A percentile compares a stretch with the other conserved stretches of the same genome.
Evolutionary conservation across 805 yeast genomes (phyloP).

Genomic region (Kazachstania bromeliacearum): DNA sequence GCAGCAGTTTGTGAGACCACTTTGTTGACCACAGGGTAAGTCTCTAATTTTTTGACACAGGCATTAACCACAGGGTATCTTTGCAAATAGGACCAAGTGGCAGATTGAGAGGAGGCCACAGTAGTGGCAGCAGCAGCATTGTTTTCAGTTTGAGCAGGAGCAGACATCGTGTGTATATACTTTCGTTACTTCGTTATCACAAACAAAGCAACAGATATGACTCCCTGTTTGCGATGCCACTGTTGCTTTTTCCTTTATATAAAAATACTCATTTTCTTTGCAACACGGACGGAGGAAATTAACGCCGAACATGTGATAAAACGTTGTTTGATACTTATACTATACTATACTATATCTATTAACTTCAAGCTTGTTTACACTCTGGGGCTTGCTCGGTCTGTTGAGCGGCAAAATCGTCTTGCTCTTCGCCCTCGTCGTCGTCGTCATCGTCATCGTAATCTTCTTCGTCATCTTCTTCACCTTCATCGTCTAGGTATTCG

Average conservation of each 20-base stretch:
- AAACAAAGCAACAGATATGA: too few species aligned
- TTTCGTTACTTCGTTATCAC: too few species aligned
- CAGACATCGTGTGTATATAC: too few species aligned
- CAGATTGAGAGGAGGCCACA: too few species aligned
- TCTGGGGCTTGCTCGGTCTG: conserved; percentile 61
- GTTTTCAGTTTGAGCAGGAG: background rate
- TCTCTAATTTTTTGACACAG: background rate
- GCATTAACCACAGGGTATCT: background rate
- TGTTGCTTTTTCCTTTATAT: too few species aligned
- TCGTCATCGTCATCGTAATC: conserved; percentile 59
- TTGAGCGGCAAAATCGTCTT: conserved; percentile 31
- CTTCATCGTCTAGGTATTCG: conserved; percentile 52
- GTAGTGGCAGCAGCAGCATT: background rate
- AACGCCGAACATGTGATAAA: too few species aligned
- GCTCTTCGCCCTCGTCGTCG: conserved; percentile 43
- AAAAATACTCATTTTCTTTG: too few species aligned
- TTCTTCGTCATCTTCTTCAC: conserved; percentile 49
- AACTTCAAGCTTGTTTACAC: conserved; percentile 72
- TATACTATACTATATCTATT: too few species aligned
- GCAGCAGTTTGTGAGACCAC: background rate
- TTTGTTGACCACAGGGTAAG: background rate
- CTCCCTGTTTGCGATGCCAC: too few species aligned
- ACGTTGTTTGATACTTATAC: too few species aligned
- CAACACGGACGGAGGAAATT: too few species aligned
- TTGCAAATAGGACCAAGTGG: background rate